Base-by-base conservation (phyloP, 2,329 filamentous ascomycete genomes). In the Cladorrhinum sp. region DNA sequence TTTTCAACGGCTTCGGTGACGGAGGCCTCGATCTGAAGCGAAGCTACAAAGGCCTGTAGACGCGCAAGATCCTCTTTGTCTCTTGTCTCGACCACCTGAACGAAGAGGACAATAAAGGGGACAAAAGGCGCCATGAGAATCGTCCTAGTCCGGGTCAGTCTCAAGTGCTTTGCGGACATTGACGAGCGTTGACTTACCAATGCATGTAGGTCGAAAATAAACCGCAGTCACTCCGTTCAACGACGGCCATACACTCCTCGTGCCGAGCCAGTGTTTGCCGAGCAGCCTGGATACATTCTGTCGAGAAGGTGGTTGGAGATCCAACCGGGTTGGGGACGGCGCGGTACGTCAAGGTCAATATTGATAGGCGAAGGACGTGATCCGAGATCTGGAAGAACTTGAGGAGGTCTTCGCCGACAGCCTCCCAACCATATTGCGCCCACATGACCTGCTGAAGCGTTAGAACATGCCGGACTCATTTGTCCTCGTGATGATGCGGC, bases 61-160 rank as follows among this genome's bases (percentile, higher is more conserved):
- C 81, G 77, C 28, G 73, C 67, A 5, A 89, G 76, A 64, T 89
- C 86, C 18, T 74, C 70, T 23, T 78, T 73, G 1, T 80, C 77
- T 2, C 73, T 79, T 0, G 81, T 80, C 65, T 86, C 82, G 51
- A 84, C 80, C 53, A 83, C 76, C 57, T 82, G 79, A 65, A 80
- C 83, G 68, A 86, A 85, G 18, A 86, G 72, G 23, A 85, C 80
- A 55, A 84, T 84, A 68, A 85, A 86, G 0, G 83, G 83, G 1
- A 83, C 80, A 65, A 86, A 86, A 0, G 83, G 84, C 1, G 81
- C 80, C 60, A 84, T 76, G 8, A 85, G 73, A n/a, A 84, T 73
- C 5, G 78, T 79, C 81, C 81, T 82, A 42, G 1, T n/a, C 2
- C 18, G n/a, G 18, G 30, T 50, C 36, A 56, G 51, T 24, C 36